phyloP scores from a whole-genome alignment of 1,139 yeast species.

The Yamadazyma blattariae region DNA sequence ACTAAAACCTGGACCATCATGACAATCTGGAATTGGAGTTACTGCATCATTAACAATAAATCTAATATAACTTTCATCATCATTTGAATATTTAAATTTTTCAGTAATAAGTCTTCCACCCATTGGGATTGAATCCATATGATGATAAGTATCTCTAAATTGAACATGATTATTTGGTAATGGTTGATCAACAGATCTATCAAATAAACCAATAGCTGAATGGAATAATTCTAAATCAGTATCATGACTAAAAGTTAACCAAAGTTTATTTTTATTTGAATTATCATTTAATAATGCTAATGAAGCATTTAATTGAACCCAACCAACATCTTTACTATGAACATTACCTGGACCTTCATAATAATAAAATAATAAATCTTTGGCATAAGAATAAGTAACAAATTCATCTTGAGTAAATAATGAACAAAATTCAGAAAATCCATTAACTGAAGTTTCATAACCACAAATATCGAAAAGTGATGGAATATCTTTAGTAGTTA shows the following conservation, averaged over 20 bases:
- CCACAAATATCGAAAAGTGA: slow-evolving; percentile 47
- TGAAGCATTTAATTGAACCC: slow-evolving; percentile 31
- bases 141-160: slow-evolving; percentile 42
- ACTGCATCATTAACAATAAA: slow-evolving; percentile 56
- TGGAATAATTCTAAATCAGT: slow-evolving; percentile 49
- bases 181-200: slow-evolving; percentile 18
- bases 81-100: slow-evolving; percentile 36
- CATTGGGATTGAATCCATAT: slow-evolving; percentile 52
- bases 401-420: slow-evolving; percentile 52
- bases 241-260: slow-evolving; percentile 57
- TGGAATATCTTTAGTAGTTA: slow-evolving; percentile 39
- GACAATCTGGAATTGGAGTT: slow-evolving; percentile 49
- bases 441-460: slow-evolving; percentile 50
- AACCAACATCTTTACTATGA: slow-evolving; percentile 25
- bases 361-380: slow-evolving; percentile 47
- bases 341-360: slow-evolving; percentile 49
- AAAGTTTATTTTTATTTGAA: slow-evolving; percentile 27
- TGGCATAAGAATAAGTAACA: slow-evolving; percentile 39
- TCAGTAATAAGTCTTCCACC: slow-evolving; percentile 54
- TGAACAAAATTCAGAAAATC: slow-evolving; percentile 47
- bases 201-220: slow-evolving; percentile 51
- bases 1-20: slow-evolving; percentile 56
- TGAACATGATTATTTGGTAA: slow-evolving; percentile 31
- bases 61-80: slow-evolving; percentile 40
- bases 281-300: slow-evolving; percentile 25